Base-by-base conservation (phyloP, 2,329 filamentous ascomycete species). In the Fusarium luffae region DNA sequence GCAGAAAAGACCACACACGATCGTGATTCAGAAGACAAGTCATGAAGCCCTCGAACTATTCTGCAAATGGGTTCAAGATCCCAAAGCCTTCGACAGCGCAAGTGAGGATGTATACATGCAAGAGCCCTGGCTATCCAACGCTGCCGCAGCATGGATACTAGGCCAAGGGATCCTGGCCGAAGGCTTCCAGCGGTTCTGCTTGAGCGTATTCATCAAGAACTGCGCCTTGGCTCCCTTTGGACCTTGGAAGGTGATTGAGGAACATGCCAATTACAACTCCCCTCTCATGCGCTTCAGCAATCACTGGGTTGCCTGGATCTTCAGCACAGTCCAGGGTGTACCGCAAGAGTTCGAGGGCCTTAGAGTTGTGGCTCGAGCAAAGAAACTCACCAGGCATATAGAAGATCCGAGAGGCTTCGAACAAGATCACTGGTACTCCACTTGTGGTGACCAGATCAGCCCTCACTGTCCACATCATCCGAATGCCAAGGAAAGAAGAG, bases 1-100 rank as follows among this genome's bases (percentile, higher is more conserved):
- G 13, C 4, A 21, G 5, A 16, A 5, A 2, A 8, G 10, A 3
- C 12, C 27, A 4, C 27, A 1, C 1, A 14, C n/a, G 11, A 13
- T 30, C 13, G 3, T 14, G 3, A 32, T 48, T 16, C 11, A 3
- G 4, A 14, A 30, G 3, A 32, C n/a, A 2, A 7, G 3, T 1
- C 4, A 21, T 2, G 27, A 21, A 16, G 27, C 4, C n/a, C 11
- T 32, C 13, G 13, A 4, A 4, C n/a, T 32, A 3, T 48, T 48
- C 10, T 32, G 46, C 7, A 16, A 3, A 14, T 48, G 46, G 27
- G n/a, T 5, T 9, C 19, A 16, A 8, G 14, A 12, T 2, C n/a
- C 13, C 3, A 21, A 16, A 11, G 7, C n/a, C 9, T 12, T 21
- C 6, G 5, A 16, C 46, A 7, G 12, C n/a, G 1, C 46, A 5